These are phyloP conservation scores for Botrytis deweyae DNA, from an alignment of 2,329 filamentous ascomycete species.

Conservation along the genomic window DNA sequence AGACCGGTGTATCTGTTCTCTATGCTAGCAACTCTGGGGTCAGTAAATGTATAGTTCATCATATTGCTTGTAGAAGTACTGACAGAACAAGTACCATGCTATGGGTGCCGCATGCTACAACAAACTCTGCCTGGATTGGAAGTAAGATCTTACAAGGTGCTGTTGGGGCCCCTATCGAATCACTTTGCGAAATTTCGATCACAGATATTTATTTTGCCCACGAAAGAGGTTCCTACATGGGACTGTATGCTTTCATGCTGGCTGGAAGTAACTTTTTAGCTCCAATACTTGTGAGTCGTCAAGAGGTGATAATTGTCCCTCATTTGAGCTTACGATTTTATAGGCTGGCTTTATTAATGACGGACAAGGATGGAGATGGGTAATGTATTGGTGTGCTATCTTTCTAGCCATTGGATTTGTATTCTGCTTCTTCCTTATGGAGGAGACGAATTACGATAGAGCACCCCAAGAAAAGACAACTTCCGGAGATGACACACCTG, in stretches of 20 bases:
- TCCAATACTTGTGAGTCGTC: slow-evolving; percentile 43
- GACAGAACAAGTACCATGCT: slow-evolving; percentile 40
- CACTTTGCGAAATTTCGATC: slow-evolving; percentile 39
- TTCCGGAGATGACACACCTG: slow-evolving; percentile 17
- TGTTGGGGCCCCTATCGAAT: slow-evolving; percentile 35
- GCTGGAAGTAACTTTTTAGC: slow-evolving; percentile 48
- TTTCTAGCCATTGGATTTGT: slow-evolving; percentile 50
- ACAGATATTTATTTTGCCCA: slow-evolving; percentile 46
- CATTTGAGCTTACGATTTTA: neutral
- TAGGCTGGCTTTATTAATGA: slow-evolving; percentile 49
- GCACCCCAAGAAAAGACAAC: slow-evolving; percentile 24
- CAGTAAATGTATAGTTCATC: neutral
- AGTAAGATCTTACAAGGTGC: slow-evolving; percentile 36
- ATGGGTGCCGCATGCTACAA: slow-evolving; percentile 38
- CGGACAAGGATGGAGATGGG: slow-evolving; percentile 51
- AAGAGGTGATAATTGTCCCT: neutral
- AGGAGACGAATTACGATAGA: slow-evolving; percentile 53
- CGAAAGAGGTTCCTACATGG: slow-evolving; percentile 45
- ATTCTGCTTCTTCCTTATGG: slow-evolving; percentile 57
- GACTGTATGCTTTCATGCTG: slow-evolving; percentile 46
- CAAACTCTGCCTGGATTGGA: slow-evolving; percentile 42
- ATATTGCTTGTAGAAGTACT: neutral
- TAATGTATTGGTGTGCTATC: slow-evolving; percentile 55
- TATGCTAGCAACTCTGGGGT: slow-evolving; percentile 38
- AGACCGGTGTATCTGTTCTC: slow-evolving; percentile 33